Evolutionary conservation across 257 asterid species (phyloP).

Genomic region (Paulownia fortunei): DNA sequence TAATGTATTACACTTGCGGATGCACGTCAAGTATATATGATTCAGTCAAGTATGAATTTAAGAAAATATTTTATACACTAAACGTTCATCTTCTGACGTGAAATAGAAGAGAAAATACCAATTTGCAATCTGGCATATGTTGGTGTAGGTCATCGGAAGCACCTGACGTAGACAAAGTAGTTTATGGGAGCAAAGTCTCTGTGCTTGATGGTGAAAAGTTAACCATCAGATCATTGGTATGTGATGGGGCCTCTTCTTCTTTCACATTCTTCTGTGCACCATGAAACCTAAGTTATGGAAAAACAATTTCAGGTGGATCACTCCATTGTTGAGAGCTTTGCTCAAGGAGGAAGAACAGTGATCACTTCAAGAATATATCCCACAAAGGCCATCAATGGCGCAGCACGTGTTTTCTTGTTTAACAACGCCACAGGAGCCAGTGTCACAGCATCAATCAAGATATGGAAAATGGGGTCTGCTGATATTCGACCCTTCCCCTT

Average conservation of each 20-base stretch:
- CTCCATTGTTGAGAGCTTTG: constrained; percentile 83
- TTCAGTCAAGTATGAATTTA: no score
- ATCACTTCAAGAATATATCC: constrained; percentile 80
- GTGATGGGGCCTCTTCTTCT: neutral
- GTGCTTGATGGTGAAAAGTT: constrained; percentile 68
- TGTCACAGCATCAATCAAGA: constrained; percentile 60
- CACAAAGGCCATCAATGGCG: constrained; percentile 62
- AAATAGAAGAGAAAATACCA: no score
- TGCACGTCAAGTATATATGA: no score
- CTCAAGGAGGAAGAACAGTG: constrained; percentile 77
- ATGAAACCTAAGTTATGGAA: neutral
- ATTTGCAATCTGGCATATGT: neutral
- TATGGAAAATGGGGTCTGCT: constrained; percentile 73
- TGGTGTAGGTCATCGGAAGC: constrained; percentile 71
- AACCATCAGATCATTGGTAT: constrained; percentile 67
- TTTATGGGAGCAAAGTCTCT: constrained; percentile 74
- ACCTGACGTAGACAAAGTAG: constrained; percentile 58
- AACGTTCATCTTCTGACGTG: no score
- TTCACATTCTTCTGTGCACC: neutral
- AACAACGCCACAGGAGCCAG: constrained; percentile 75
- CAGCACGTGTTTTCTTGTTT: constrained; percentile 63
- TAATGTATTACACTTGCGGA: no score
- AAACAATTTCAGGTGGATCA: constrained; percentile 68
- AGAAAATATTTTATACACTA: no score
- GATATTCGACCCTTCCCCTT: constrained; percentile 51